Base-by-base conservation (phyloP, 192 early-diverging fungal genomes). In the Spinellus fusiger region DNA sequence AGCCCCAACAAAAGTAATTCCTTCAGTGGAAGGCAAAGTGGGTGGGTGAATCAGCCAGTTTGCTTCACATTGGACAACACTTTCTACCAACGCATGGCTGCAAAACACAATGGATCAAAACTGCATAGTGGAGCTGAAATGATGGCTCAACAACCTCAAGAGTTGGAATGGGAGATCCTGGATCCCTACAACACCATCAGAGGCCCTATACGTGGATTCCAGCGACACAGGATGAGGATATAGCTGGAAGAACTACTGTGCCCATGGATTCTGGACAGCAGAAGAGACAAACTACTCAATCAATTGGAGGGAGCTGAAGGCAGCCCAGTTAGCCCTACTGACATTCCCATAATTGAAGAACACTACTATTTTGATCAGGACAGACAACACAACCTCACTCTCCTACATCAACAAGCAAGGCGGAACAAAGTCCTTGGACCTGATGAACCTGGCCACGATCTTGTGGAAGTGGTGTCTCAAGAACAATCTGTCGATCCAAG, bases 241-340 rank as follows among this genome's bases (percentile, higher is more conserved):
- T 13, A 59, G 51, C 20, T 51, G 52, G 9, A 52, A 25, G 0
- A 12, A 46, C 4, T 22, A 35, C 1, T 27, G 5, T 5, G 48
- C 26, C n/a, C 53, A 50, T 7, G 66, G 72, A 1, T 0, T n/a
- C 5, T 69, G 66, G 66, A 49, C 59, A 5, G 3, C 10, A 7
- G 12, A 44, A 15, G 51, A 67, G 50, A 5, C 23, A 16, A n/a
- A 12, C 0, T 1, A 28, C 23, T 62, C 64, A 26, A 70, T 74
- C 60, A 74, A 70, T 40, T 66, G 47, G 51, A 61, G 69, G 33
- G 67, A 73, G 32, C 12, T 73, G 1, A 54, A 58, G 54, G 27
- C 49, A 1, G 62, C 61, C 22, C 23, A 4, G 50, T 49, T 2
- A 10, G 47, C 31, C 52, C 51, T 0, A 51, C 52, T 27, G 46